Percentiles rank a stretch among this genome's conserved stretches.
phyloP scores from a whole-genome alignment of 805 yeast species.

The Nakazawaea siamensis region DNA sequence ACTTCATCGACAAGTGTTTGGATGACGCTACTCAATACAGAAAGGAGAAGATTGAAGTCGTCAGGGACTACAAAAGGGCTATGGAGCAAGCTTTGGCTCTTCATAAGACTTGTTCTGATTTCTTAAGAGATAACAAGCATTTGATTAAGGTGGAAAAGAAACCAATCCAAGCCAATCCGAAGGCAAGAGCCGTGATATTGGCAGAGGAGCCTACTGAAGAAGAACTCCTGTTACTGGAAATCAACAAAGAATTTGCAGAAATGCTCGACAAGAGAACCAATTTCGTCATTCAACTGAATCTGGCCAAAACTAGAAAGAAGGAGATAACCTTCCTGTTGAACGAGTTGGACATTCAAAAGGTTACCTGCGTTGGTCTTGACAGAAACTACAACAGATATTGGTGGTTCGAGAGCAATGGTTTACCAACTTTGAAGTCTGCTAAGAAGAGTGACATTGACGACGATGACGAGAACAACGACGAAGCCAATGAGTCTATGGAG shows the following conservation, averaged over 20 bases:
- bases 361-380: constrained; percentile 74
- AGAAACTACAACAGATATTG: constrained; percentile 81
- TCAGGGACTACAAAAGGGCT: constrained; percentile 47
- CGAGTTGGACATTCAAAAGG: constrained; percentile 71
- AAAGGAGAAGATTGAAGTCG: constrained; percentile 56
- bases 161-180: constrained; percentile 15
- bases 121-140: constrained; percentile 19
- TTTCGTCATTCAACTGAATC: constrained; percentile 31
- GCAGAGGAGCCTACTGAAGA: constrained; percentile 24
- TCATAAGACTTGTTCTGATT: constrained; percentile 30
- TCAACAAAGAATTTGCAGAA: constrained; percentile 33
- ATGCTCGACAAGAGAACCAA: constrained; percentile 38
- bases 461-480: constrained; percentile 18
- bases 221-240: constrained; percentile 29
- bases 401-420: constrained; percentile 90
- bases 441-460: constrained; percentile 18
- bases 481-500: constrained; percentile 29
- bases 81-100: constrained; percentile 42
- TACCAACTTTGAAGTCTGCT: constrained; percentile 34
- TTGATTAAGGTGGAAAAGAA: constrained; percentile 13
- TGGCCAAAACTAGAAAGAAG: constrained; percentile 37
- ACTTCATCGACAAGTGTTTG: constrained; percentile 57
- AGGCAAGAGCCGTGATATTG: constrained; percentile 19
- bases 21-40: constrained; percentile 56
- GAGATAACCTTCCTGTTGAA: constrained; percentile 53